Conservation (phyloP, 2,329 filamentous ascomycete genomes). For the Beauveria brongniartii region DNA sequence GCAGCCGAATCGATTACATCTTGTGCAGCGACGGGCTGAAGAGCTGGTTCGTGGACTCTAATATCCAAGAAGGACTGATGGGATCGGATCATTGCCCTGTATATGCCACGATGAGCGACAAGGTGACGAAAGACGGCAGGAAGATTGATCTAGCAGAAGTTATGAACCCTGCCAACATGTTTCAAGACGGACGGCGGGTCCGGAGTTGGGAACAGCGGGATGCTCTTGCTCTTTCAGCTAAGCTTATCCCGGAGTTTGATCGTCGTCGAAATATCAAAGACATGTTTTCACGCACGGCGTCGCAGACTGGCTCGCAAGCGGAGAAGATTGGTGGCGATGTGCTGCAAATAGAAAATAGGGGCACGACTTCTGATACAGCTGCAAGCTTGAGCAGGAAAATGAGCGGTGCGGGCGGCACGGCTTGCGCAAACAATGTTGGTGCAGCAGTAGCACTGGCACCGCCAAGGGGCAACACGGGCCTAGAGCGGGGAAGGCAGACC, state of each 20-base stretch:
- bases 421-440: neutral
- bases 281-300: constrained; percentile 65
- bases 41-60: constrained; percentile 67
- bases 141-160: constrained; percentile 57
- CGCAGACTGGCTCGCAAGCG: constrained; percentile 22
- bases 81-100: constrained; percentile 97
- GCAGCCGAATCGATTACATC: constrained; percentile 88
- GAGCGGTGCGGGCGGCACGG: neutral
- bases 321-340: neutral
- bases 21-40: constrained; percentile 74
- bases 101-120: constrained; percentile 64
- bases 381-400: neutral
- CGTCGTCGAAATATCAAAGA: constrained; percentile 78
- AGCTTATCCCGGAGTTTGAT: constrained; percentile 80
- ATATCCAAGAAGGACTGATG: constrained; percentile 90
- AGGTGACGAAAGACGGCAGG: constrained; percentile 41
- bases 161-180: constrained; percentile 70
- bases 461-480: neutral
- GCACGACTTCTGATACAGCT: neutral
- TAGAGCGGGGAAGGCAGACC: neutral
- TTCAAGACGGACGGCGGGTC: constrained; percentile 56
- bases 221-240: constrained; percentile 67
- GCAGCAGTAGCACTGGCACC: neutral
- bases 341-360: neutral
- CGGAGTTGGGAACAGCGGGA: constrained; percentile 60